phyloP scores from a whole-genome alignment of 2,329 filamentous ascomycete species.

The Sporothrix inflata region DNA sequence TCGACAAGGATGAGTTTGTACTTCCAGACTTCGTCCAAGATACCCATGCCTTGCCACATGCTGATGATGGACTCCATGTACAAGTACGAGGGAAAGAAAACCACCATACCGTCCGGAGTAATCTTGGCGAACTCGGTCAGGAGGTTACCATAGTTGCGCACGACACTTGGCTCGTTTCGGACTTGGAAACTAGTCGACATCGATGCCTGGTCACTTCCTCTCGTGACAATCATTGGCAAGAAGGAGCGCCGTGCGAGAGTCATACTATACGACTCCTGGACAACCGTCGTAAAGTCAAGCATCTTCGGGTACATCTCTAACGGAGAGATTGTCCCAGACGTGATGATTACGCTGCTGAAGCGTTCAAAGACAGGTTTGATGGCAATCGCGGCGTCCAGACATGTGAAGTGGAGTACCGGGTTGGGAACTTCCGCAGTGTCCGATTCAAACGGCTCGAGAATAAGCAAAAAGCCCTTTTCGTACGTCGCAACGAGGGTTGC shows the following conservation, averaged over 20 bases:
- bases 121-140: conserved; percentile 94
- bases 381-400: conserved; percentile 93
- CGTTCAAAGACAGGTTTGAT: conserved; percentile 97
- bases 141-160: conserved; percentile 92
- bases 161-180: conserved; percentile 93
- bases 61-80: conserved; percentile 99
- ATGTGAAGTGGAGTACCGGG: conserved; percentile 95
- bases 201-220: conserved; percentile 89
- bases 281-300: conserved; percentile 88
- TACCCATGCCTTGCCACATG: conserved; percentile 99
- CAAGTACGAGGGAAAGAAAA: conserved; percentile 97
- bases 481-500: conserved; percentile 95
- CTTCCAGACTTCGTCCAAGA: conserved; percentile 97
- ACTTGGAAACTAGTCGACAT: conserved; percentile 95
- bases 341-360: conserved; percentile 98
- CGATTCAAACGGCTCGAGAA: conserved; percentile 96
- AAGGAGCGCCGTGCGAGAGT: conserved; percentile 94
- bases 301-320: conserved; percentile 99
- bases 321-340: conserved; percentile 93
- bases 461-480: conserved; percentile 92
- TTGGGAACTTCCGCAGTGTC: conserved; percentile 95
- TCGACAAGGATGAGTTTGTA: conserved; percentile 98
- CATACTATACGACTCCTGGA: conserved; percentile 98
- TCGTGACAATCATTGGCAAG: conserved; percentile 94
- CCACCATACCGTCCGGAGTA: conserved; percentile 96